These are phyloP conservation scores for Barbatosphaeria neglecta DNA, from an alignment of 495 filamentous ascomycete genomes.

Conservation along the genomic window DNA sequence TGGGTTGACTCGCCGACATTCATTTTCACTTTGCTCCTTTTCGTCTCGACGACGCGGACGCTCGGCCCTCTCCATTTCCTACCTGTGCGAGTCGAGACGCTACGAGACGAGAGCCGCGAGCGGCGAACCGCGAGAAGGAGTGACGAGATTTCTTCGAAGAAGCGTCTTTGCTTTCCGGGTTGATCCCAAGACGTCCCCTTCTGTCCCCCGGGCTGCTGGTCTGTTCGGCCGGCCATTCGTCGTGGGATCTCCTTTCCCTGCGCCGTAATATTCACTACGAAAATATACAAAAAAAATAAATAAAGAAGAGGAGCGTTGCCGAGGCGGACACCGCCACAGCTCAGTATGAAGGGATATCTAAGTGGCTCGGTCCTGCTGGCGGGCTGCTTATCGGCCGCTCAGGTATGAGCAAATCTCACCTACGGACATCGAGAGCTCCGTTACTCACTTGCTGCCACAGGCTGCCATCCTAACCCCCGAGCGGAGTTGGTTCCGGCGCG, in stretches of 20 bases:
- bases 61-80: slow-evolving; percentile 2
- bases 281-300: no score
- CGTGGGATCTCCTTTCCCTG: slow-evolving; percentile 1
- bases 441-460: slow-evolving; percentile 12
- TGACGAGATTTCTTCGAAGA: not conserved
- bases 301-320: no score
- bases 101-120: no score
- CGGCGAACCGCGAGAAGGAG: no score
- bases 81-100: not conserved
- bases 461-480: slow-evolving; percentile 21
- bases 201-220: slow-evolving; percentile 24
- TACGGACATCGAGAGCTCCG: not conserved
- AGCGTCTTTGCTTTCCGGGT: slow-evolving; percentile 7
- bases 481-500: slow-evolving; percentile 7
- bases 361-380: slow-evolving; percentile 19
- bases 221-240: slow-evolving; percentile 15
- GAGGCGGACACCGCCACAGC: no score
- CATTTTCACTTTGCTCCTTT: slow-evolving; percentile 1
- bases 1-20: not conserved
- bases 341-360: slow-evolving; percentile 27
- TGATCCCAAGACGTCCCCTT: slow-evolving; percentile 16
- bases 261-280: no score
- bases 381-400: slow-evolving; percentile 23
- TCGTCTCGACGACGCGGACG: slow-evolving; percentile 4
- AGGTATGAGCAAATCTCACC: slow-evolving; percentile 17